Base-by-base conservation (phyloP, 1,284 basidiomycete species). In the Ceratorhiza oryzae-sativae region DNA sequence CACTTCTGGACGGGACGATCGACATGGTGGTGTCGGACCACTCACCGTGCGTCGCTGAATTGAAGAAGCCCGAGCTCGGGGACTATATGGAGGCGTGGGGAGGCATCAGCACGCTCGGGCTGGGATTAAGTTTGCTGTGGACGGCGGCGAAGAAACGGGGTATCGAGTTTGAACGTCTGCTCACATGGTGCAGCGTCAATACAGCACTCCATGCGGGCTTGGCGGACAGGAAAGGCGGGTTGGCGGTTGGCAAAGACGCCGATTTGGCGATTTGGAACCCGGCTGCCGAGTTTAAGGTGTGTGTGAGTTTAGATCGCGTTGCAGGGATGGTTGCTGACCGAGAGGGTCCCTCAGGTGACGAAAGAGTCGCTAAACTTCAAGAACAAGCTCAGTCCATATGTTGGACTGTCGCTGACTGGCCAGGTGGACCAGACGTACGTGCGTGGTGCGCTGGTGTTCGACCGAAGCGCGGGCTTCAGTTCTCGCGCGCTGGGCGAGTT, bases 1-100 rank as follows among this genome's bases (percentile, higher is more conserved):
- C 92, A 0, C 80, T 97, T 63, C 80, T 86, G 71, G 88, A 90
- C 63, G 94, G 92, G 1, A 85, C 88, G 42, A 94, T 98, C 76
- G 92, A 96, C 80, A 95, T 87, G 77, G 88, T 97, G 70, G 94
- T 97, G 15, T 95, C 93, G 61, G 95, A 97, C 81, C 95, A 98
- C 79, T 94, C 92, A 76, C 95, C 95, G 12, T 97, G 95, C 80
- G 85, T 92, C 12, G 84, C 87, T 32, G 88, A 90, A 77, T 82
- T 97, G 73, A 98, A 97, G 82, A 86, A 86, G 73, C 79, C 93
- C n/a, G 88, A 90, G 25, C 27, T 60, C n/a, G 90, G 93, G 1
- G 86, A 94, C 77, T 85, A 97, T 74, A 92, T 96, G 90, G 80
- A 83, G 23, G 94, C 95, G 0, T 97, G 95, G 95, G 95, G 95